Conservation (phyloP, 2,329 filamentous ascomycete species). For the Talaromyces sp. region DNA sequence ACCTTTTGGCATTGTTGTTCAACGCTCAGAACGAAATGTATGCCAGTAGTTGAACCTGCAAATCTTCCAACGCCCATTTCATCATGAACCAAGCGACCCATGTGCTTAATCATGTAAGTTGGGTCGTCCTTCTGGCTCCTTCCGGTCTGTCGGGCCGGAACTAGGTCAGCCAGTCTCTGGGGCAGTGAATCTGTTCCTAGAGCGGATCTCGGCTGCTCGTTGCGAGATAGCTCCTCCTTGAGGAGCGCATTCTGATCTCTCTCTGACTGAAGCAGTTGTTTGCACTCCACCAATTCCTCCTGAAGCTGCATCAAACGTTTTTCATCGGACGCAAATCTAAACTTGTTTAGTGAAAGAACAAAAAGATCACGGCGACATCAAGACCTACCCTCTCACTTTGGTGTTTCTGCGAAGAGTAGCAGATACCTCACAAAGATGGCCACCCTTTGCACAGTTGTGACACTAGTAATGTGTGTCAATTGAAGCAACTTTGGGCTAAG, state of each 20-base stretch:
- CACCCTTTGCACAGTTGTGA: slow-evolving; percentile 6
- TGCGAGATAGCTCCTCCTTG: not conserved
- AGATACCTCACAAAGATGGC: slow-evolving; percentile 6
- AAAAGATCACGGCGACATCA: not conserved
- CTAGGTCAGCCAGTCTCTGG: not conserved
- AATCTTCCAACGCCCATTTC: slow-evolving; percentile 9
- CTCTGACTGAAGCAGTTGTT: slow-evolving; percentile 6
- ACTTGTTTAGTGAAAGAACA: not conserved
- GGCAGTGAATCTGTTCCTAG: not conserved
- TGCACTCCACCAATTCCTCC: slow-evolving; percentile 3
- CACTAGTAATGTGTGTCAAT: slow-evolving; percentile 3
- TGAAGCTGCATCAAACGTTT: slow-evolving; percentile 5
- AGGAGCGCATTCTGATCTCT: not conserved
- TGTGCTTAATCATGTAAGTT: slow-evolving; percentile 12
- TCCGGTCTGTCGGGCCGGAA: not conserved
- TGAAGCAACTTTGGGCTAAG: not conserved
- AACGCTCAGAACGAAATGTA: slow-evolving; percentile 13
- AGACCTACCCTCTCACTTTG: slow-evolving; percentile 12
- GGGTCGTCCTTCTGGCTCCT: not conserved
- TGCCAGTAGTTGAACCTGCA: slow-evolving; percentile 14
- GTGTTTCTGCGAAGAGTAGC: slow-evolving; percentile 7
- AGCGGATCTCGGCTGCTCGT: not conserved
- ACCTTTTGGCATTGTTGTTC: slow-evolving; percentile 8
- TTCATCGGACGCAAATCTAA: slow-evolving; percentile 8
- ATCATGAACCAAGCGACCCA: slow-evolving; percentile 13